Evolutionary conservation across 2,329 filamentous ascomycete species (phyloP), one percentile per base, ranked within the genome.

Genomic region (Microsporum ferrugineum): DNA sequence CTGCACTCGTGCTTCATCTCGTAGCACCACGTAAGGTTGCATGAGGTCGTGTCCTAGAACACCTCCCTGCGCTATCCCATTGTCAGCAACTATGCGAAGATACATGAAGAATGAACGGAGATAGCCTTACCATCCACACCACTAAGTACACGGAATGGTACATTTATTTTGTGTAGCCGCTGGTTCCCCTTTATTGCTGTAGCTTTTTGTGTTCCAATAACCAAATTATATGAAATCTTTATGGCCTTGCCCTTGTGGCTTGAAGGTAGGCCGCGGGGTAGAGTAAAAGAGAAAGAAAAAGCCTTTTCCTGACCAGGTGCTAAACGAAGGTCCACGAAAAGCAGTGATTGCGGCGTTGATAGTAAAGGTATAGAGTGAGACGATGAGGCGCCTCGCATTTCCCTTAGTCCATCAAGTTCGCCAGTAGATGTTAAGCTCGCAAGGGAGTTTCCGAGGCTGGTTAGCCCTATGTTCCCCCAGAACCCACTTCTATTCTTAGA

Each of bases 41-140:
- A 96, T 95, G 12, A 99, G 79, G 72, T 99, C 92, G 72, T 99
- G 92, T 0, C 91, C 90, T 12, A 96, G 81, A 38, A 95, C 87
- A 68, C 95, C 89, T 65, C 92, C 92, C 67, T 90, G 83, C 63
- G 72, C 80, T 83, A 49, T 45, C 39, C 53, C 43, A 31, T 56
- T 58, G 59, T 41, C 59, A 65, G 61, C 17, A 45, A 47, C 29
- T 5, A 8, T 38, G 17, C 17, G 17, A n/a, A 31, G 12, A 43
- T 47, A 6, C 39, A 23, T 36, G 14, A 14, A 27, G 12, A 33
- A 55, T n/a, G 17, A 3, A 17, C 5, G 17, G 39, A 27, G 6
- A 8, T 31, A 31, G 14, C 62, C 72, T 71, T 69, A 77, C 84
- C 84, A 75, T 95, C 95, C 41, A 99, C 92, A 67, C 92, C 94